Evolutionary conservation across 257 asterid genomes (phyloP), one percentile per base, ranked within the genome.

Genomic region (Ocimum tenuiflorum): DNA sequence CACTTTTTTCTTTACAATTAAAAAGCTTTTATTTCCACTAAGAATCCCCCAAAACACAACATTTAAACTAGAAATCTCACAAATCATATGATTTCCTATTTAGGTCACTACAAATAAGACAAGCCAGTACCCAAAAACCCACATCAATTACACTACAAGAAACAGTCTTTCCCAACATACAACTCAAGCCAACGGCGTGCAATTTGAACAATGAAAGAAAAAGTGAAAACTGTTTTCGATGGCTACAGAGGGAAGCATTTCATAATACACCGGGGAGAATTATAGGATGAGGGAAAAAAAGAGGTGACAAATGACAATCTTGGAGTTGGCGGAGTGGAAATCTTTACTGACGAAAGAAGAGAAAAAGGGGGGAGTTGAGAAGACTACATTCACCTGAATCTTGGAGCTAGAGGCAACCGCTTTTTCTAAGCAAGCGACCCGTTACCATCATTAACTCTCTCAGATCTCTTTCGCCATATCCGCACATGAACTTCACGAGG

Each of bases 331-430:
- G 80, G 75, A 73, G 58, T 65, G 68, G 51, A 73, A 69, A 65
- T 56, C 38, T 57, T 49, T 36, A 39, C 57, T 48, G 59, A 56
- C 7, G 22, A 65, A 49, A 58, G 59, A 54, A 18, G 74, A 70
- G 60, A 54, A 53, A 59, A 58, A n/a, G 71, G 41, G 31, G 71
- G 41, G 51, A 48, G 77, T 80, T 48, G 71, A 57, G 70, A 75
- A 72, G 63, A 75, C 68, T 47, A 62, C 74, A 80, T 70, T 84
- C 94, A 84, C 92, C 96, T 84, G 89, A 88, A 75, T 77, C 84
- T 70, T 35, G 85, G 69, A 82, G 81, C 68, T 49, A 62, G 22
- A 75, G 81, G 82, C 84, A 76, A 86, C 84, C 45, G 73, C 74
- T 68, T 64, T 68, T 63, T 66, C 24, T 11, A 63, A 73, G 83